These are phyloP conservation scores for Chionographis japonica DNA, from an alignment of 106 monocot species.

Conservation along the genomic window DNA sequence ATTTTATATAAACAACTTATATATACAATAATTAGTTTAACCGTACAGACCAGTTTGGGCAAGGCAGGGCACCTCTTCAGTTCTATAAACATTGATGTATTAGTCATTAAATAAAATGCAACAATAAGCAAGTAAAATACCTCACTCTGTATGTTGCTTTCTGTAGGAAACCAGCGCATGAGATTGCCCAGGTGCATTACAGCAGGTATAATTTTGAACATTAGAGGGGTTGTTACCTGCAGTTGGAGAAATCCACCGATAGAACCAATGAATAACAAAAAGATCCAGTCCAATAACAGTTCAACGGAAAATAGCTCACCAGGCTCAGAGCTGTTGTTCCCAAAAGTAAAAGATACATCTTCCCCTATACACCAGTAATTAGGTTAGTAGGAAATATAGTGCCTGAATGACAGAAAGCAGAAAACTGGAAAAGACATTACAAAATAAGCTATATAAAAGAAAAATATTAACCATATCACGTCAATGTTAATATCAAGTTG, in stretches of 20 bases:
- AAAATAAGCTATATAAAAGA: slow-evolving; percentile 1
- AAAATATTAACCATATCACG: not conserved
- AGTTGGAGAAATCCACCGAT: not conserved
- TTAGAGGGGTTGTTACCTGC: slow-evolving; percentile 77
- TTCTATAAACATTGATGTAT: too few species aligned
- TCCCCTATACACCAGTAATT: slow-evolving; percentile 43
- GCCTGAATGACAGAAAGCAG: not conserved
- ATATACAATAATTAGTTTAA: too few species aligned
- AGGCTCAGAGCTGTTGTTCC: slow-evolving; percentile 97
- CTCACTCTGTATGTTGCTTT: slow-evolving; percentile 59
- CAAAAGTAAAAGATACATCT: slow-evolving; percentile 90
- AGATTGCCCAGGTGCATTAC: slow-evolving; percentile 64
- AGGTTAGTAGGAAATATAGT: not conserved
- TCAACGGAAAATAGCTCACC: slow-evolving; percentile 32
- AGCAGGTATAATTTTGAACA: slow-evolving; percentile 72
- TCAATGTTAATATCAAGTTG: too few species aligned
- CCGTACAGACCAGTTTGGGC: too few species aligned
- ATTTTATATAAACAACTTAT: too few species aligned
- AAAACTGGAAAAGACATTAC: not conserved
- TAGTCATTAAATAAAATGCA: too few species aligned
- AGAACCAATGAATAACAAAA: not conserved
- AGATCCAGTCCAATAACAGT: not conserved
- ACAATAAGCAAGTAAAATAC: slow-evolving; percentile 11
- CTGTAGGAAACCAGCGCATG: slow-evolving; percentile 77
- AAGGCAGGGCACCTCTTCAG: too few species aligned